These are phyloP conservation scores for Aphanomyces euteiches DNA, from an alignment of 352 stramenopile species.

Conservation along the genomic window DNA sequence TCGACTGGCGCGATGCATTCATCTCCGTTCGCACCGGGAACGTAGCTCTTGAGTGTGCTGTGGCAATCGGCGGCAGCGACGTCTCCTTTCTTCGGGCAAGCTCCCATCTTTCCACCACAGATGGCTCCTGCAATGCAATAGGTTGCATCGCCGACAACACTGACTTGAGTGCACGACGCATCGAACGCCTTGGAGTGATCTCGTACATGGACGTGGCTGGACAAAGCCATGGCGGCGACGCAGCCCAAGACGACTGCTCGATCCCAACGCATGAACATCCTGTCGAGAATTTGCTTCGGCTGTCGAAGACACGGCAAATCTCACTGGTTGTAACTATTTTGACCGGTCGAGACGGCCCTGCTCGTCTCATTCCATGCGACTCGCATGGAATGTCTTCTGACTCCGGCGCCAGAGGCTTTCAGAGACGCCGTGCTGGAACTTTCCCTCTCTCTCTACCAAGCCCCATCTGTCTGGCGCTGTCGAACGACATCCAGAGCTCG, in stretches of 20 bases:
- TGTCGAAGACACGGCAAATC: no score
- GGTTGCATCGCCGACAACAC: constrained; percentile 20
- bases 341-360: no score
- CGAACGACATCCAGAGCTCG: no score
- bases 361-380: no score
- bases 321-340: no score
- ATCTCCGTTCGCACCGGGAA: neutral
- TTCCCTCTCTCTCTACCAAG: no score
- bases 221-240: neutral
- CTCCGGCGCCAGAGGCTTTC: no score
- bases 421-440: no score
- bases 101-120: neutral
- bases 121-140: constrained; percentile 23
- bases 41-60: constrained; percentile 4
- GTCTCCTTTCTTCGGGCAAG: constrained; percentile 26
- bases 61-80: constrained; percentile 9
- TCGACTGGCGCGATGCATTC: neutral
- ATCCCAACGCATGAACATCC: neutral
- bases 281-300: no score
- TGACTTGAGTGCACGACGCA: constrained; percentile 4
- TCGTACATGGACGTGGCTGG: constrained; percentile 1
- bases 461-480: no score
- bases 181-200: neutral
- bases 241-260: neutral
- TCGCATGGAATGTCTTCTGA: no score